Conservation (phyloP, 1,284 basidiomycete genomes). For the Xanthoconium separans region DNA sequence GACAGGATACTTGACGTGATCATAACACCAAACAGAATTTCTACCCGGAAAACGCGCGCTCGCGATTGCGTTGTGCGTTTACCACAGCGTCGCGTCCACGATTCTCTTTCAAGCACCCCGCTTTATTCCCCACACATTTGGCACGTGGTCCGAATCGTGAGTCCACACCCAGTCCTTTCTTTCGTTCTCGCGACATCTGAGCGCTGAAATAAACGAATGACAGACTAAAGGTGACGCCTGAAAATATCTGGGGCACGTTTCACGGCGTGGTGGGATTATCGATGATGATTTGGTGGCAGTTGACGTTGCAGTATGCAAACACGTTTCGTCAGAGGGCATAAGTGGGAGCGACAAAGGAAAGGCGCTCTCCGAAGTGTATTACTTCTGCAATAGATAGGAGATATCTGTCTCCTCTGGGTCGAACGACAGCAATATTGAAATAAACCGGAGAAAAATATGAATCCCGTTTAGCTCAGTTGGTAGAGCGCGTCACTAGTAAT, state of each 20-base stretch:
- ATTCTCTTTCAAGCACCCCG: slow-evolving; percentile 74
- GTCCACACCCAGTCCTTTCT: slow-evolving; percentile 26
- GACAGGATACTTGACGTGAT: background rate
- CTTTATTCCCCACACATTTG: slow-evolving; percentile 74
- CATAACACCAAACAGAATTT: slow-evolving; percentile 50
- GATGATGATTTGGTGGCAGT: slow-evolving; percentile 76
- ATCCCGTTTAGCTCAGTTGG: slow-evolving; percentile 56
- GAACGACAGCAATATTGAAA: too few relatives aligned
- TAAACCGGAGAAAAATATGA: too few relatives aligned
- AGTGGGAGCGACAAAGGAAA: background rate
- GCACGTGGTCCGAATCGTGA: slow-evolving; percentile 56
- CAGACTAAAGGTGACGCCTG: slow-evolving; percentile 64
- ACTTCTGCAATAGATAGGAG: background rate
- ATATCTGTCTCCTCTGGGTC: too few relatives aligned
- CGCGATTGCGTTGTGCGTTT: slow-evolving; percentile 72
- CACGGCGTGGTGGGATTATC: slow-evolving; percentile 68
- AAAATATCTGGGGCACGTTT: slow-evolving; percentile 62
- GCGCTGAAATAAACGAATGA: background rate
- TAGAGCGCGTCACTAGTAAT: slow-evolving; percentile 63
- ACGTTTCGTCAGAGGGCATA: slow-evolving; percentile 36
- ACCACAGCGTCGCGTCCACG: slow-evolving; percentile 74
- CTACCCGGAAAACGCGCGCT: slow-evolving; percentile 81
- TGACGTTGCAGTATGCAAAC: slow-evolving; percentile 55
- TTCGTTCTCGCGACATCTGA: background rate
- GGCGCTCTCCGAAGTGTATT: too few relatives aligned